These are phyloP conservation scores for Emericellopsis terricola DNA, from an alignment of 495 filamentous ascomycete genomes.

Conservation along the genomic window DNA sequence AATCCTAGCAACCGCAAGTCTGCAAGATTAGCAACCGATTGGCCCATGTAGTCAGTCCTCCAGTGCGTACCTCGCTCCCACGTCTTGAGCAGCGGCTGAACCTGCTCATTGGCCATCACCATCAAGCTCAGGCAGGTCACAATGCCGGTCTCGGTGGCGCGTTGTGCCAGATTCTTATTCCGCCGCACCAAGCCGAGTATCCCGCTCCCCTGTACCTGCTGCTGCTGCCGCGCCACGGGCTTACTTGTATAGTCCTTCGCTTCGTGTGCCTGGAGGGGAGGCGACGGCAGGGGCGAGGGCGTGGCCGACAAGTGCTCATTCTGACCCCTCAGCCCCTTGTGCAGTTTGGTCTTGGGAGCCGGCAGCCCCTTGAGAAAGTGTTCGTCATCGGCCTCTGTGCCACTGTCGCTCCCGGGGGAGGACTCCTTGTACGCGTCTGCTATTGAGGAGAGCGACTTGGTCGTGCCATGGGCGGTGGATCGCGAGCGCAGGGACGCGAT, in stretches of 20 bases:
- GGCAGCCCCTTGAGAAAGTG: slow-evolving; percentile 64
- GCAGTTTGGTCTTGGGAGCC: slow-evolving; percentile 46
- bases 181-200: too few species aligned
- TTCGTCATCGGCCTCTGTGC: slow-evolving; percentile 85
- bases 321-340: slow-evolving; percentile 51
- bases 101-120: slow-evolving; percentile 13
- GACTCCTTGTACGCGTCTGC: slow-evolving; percentile 19
- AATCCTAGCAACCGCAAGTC: slow-evolving; percentile 13
- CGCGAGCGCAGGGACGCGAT: slow-evolving; percentile 4
- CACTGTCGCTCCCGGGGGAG: slow-evolving; percentile 62
- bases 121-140: slow-evolving; percentile 23
- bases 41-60: slow-evolving; percentile 3
- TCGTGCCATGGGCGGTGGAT: neutral
- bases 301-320: slow-evolving; percentile 28
- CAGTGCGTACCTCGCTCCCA: slow-evolving; percentile 16
- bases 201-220: too few species aligned
- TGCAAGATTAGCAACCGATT: slow-evolving; percentile 9
- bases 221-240: slow-evolving; percentile 1
- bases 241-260: neutral
- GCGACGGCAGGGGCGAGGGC: slow-evolving; percentile 41
- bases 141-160: slow-evolving; percentile 22
- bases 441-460: slow-evolving; percentile 6
- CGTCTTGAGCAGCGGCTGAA: slow-evolving; percentile 12
- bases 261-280: slow-evolving; percentile 39
- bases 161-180: slow-evolving; percentile 25